Evolutionary conservation across 2,329 filamentous ascomycete species (phyloP), one percentile per base, ranked within the genome.

Genomic region (Alternaria burnsii): DNA sequence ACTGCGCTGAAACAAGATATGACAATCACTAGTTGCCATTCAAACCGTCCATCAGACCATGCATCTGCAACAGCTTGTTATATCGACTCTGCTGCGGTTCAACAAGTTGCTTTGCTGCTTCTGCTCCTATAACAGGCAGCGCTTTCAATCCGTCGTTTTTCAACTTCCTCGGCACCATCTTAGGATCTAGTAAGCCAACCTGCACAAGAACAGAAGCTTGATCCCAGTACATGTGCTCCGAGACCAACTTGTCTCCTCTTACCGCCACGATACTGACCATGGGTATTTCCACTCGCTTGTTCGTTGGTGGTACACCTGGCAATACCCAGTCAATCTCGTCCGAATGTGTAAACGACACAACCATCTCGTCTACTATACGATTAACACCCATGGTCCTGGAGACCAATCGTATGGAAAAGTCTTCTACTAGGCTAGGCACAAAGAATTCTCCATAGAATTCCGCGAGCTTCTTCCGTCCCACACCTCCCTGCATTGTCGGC

Each of bases 141-240:
- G 73, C 63, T 64, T 81, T 78, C 46, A 82, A 55, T 5, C 81
- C 81, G 32, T 74, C 63, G 28, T 71, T 70, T 57, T 76, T 79
- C 59, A 81, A 69, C 11, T 66, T 68, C 50, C 81, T 76, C 0
- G 84, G 84, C 1, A 87, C 79, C 11, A 84, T 68, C 59, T 83
- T 85, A 2, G 84, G 83, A 71, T 88, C 84, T 12, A 88, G 68
- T 48, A 87, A 69, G 0, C 86, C 86, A 3, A 86, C 72, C 68
- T 88, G 86, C 18, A 87, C 80, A 2, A 88, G 74, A 5, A 87
- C 85, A 34, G 80, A 84, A 1, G 86, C 86, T 63, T 88, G 85
- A 57, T 88, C 86, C 86, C 86, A 88, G 66, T 87, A 87, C 59
- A 87, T 78, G 61, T 86, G 84, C 70, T 88, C 86, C 1, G 84